Evolutionary conservation across 2,329 filamentous ascomycete species (phyloP), one percentile per base, ranked within the genome.

Genomic region (Septoria petroselini): DNA sequence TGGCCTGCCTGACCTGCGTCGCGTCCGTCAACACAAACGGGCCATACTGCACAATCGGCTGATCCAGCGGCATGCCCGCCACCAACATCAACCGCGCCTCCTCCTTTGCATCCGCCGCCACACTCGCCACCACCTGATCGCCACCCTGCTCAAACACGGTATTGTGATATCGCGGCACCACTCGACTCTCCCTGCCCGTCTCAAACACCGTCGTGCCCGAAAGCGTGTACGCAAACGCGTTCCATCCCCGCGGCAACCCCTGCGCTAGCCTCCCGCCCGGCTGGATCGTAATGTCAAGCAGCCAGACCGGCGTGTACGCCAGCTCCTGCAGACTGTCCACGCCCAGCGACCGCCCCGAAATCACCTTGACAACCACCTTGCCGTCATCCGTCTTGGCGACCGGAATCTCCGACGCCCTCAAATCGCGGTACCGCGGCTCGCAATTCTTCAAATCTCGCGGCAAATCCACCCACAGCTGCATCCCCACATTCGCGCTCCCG

Each of bases 301-400:
- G 77, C 91, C 91, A 97, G n/a, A 97, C 90, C 0, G 93, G 93
- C 1, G 91, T 97, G 71, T 97, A 96, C 11, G 91, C 91, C 37
- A 97, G 76, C 65, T 97, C 91, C 66, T 91, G 83, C 45, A 95
- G 81, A 11, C 84, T 89, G 65, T 96, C 91, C 44, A 93, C 81
- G 37, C 88, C 91, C 63, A 90, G 85, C 47, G 83, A 85, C 66
- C 86, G 82, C 15, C 91, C 93, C 1, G 85, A 91, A 61, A 97
- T 97, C 59, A 97, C 86, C 72, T 95, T 96, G 59, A 97, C 78
- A 33, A 76, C 77, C 14, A 95, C 89, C 55, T 81, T 84, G 47
- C 81, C 86, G 35, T 82, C 81, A 61, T 93, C 88, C 23, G 81
- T 72, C 6, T 78, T 80, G n/a, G 81, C 87, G 3, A 73, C 64